Evolutionary conservation across 768 basidiomycete species (phyloP).

Genomic region (Plicaturopsis crispa): DNA sequence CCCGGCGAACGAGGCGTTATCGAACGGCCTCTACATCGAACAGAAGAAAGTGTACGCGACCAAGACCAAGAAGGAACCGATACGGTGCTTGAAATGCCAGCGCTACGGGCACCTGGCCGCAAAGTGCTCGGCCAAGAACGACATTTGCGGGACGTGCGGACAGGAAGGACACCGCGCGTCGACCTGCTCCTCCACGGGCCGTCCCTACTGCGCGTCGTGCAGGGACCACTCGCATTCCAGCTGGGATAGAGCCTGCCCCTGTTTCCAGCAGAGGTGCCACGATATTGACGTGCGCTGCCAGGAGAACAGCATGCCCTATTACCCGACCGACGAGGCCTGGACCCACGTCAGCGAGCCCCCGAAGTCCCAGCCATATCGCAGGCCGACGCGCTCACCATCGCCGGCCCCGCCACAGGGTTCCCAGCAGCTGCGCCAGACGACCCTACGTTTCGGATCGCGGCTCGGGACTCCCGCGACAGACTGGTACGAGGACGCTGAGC

Average conservation of each 20-base stretch:
- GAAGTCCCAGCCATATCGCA: not conserved
- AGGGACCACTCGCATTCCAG: slow-evolving; percentile 1
- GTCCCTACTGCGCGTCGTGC: not conserved
- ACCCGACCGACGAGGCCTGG: slow-evolving; percentile 9
- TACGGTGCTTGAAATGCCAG: slow-evolving; percentile 21
- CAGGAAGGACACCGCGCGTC: not conserved
- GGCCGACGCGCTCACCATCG: not conserved
- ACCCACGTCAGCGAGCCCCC: slow-evolving; percentile 4
- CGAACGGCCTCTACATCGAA: slow-evolving; percentile 11
- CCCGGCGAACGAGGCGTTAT: slow-evolving; percentile 16
- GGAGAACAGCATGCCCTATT: slow-evolving; percentile 9
- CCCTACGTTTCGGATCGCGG: not conserved
- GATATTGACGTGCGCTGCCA: slow-evolving; percentile 1
- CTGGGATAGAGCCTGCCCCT: slow-evolving; percentile 6
- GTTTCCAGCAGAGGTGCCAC: slow-evolving; percentile 1
- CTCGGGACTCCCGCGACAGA: not conserved
- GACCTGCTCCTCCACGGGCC: not conserved
- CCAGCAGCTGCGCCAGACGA: not conserved
- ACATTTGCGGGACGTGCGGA: slow-evolving; percentile 2
- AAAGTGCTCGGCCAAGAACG: slow-evolving; percentile 5
- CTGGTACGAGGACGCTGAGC: not conserved
- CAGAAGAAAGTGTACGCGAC: slow-evolving; percentile 7
- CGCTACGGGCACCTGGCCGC: slow-evolving; percentile 9
- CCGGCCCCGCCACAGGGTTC: not conserved
- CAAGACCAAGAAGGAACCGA: slow-evolving; percentile 14